A percentile compares a stretch with the other conserved stretches of the same genome.
Evolutionary conservation across 768 basidiomycete genomes (phyloP).

Genomic region (Termitomyces sp.): DNA sequence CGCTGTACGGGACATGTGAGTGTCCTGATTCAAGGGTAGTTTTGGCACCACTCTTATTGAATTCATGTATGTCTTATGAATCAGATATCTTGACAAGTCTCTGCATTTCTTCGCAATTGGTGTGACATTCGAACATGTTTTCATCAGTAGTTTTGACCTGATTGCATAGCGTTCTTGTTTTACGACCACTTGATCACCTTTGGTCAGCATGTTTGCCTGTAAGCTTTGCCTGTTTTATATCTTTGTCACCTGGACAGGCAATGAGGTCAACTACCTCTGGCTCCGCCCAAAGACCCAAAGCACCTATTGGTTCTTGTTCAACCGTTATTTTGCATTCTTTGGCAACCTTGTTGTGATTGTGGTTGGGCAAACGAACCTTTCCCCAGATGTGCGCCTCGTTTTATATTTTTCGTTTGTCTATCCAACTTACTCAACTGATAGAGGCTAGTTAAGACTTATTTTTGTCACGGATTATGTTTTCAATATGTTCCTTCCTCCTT

Average conservation of each 20-base stretch:
- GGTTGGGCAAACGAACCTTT: constrained; percentile 25
- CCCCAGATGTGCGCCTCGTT: constrained; percentile 18
- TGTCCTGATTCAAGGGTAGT: not conserved
- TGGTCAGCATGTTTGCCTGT: constrained; percentile 17
- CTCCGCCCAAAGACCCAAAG: constrained; percentile 31
- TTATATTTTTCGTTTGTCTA: not conserved
- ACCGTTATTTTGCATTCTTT: constrained; percentile 45
- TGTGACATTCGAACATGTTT: constrained; percentile 14
- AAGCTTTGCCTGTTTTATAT: not conserved
- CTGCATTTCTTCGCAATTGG: constrained; percentile 30
- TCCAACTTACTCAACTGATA: not conserved
- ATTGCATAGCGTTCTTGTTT: constrained; percentile 31
- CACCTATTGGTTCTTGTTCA: constrained; percentile 43
- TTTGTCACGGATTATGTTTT: not conserved
- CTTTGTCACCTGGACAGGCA: constrained; percentile 17
- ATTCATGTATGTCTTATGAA: constrained; percentile 7
- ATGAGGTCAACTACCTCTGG: constrained; percentile 45
- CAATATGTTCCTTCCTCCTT: not conserved
- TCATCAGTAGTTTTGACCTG: not conserved
- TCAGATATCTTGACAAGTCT: constrained; percentile 20
- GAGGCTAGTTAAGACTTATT: constrained; percentile 9
- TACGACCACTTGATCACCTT: constrained; percentile 37
- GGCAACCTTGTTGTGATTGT: constrained; percentile 30
- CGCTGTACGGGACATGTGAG: constrained; percentile 5
- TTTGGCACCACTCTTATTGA: not conserved